Base-by-base conservation (phyloP, 2,329 filamentous ascomycete genomes). In the Hysterium pulicare region DNA sequence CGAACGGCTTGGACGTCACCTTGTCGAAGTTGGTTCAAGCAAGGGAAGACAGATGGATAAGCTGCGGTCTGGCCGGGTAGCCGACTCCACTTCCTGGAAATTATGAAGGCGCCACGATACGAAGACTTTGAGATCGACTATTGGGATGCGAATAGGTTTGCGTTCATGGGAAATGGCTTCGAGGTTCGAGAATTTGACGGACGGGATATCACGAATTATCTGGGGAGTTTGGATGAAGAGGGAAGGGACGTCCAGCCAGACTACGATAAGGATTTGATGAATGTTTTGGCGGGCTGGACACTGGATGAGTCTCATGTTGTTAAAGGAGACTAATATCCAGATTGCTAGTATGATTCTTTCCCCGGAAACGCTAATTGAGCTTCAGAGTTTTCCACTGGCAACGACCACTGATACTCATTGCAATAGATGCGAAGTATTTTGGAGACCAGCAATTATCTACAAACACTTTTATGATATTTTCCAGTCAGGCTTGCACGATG, bases 121-220 rank as follows among this genome's bases (percentile, higher is more conserved):
- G 69, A 72, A 49, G 70, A 72, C 50, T 72, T 51, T 47, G 65
- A 70, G 26, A 68, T 71, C 28, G 60, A 64, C 45, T 65, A 68
- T 43, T 63, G 62, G 56, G 59, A 65, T 45, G 54, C 55, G 16
- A 71, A 71, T 47, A 41, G 57, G 34, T 72, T 69, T 52, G 60
- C 64, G 1, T 72, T 68, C 38, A 44, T 72, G 53, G 70, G 70
- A 1, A 71, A 70, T 53, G 69, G 71, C 1, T 74, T 74, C 42
- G 62, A 69, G 46, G 55, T 57, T n/a, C 54, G 71, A 38, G 71
- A 74, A 55, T 63, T 64, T 53, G 70, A 74, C 57, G 71, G 70
- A n/a, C 61, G 70, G 41, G 71, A 73, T 55, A 64, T 73, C 17
- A 73, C 70, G 30, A 61, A 70, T 50, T 74, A 74, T 58, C 45